Evolutionary conservation across 805 yeast species (phyloP).

Genomic region (Komagataella populi): DNA sequence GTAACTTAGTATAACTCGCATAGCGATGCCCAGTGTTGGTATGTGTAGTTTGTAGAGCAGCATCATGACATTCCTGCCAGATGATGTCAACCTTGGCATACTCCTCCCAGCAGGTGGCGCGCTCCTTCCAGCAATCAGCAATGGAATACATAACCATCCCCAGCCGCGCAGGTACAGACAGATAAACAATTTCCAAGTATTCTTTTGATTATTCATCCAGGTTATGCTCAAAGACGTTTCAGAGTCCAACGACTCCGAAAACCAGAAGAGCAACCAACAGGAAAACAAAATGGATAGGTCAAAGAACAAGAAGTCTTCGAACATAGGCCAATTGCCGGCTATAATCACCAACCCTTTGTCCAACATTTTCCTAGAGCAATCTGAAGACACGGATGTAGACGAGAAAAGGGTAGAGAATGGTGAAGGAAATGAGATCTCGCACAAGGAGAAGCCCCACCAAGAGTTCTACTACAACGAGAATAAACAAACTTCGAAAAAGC

Average conservation of each 20-base stretch:
- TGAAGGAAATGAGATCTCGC: not conserved
- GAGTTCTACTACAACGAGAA: not conserved
- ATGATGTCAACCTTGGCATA: not conserved
- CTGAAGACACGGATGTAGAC: not conserved
- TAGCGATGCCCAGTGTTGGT: not conserved
- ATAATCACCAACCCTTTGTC: not conserved
- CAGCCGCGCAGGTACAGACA: not conserved
- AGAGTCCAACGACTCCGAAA: not conserved
- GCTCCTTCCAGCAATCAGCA: not conserved
- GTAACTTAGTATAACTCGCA: not conserved
- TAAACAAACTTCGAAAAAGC: not conserved
- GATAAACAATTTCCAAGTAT: not conserved
- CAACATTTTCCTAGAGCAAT: not conserved
- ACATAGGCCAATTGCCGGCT: not conserved
- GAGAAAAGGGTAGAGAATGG: not conserved
- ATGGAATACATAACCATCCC: not conserved
- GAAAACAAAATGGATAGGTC: not conserved
- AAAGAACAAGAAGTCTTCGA: not conserved
- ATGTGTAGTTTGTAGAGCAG: not conserved
- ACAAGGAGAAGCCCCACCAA: not conserved
- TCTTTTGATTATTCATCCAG: not conserved
- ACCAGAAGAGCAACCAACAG: not conserved
- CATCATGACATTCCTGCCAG: not conserved
- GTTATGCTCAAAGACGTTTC: not conserved
- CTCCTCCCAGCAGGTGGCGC: not conserved